Percentiles rank a stretch among this genome's conserved stretches.
Evolutionary conservation across 2,329 filamentous ascomycete species (phyloP).

Genomic region (Onygena corvina): DNA sequence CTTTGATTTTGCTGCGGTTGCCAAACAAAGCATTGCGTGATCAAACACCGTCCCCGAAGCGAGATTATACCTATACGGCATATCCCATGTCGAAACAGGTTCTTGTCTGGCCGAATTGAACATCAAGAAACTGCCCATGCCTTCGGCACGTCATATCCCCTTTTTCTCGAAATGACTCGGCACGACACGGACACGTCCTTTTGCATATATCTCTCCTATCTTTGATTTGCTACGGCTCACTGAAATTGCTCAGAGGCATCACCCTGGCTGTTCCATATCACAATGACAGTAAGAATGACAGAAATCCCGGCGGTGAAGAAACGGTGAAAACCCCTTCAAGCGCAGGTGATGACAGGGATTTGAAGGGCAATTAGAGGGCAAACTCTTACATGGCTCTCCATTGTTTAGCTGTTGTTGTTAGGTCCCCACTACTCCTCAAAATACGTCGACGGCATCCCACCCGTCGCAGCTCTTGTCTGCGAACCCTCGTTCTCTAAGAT

Average conservation of each 20-base stretch:
- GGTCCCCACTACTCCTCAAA: neutral
- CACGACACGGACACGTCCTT: neutral
- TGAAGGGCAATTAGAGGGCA: neutral
- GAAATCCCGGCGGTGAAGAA: neutral
- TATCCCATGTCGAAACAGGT: neutral
- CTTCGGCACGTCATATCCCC: neutral
- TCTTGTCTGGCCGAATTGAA: neutral
- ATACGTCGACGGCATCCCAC: neutral
- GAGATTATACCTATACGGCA: slow-evolving; percentile 1
- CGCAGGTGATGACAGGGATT: neutral
- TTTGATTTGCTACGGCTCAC: neutral
- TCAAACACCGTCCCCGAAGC: slow-evolving; percentile 2
- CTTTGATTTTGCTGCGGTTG: neutral
- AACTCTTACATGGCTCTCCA: neutral
- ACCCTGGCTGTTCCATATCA: neutral
- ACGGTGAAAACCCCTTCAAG: neutral
- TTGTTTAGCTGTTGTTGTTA: neutral
- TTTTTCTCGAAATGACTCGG: neutral
- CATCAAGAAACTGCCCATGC: slow-evolving; percentile 1
- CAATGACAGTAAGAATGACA: neutral
- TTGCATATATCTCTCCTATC: neutral
- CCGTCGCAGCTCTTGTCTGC: neutral
- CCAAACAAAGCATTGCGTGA: slow-evolving; percentile 3
- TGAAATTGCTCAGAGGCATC: neutral
- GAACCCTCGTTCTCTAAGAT: neutral